phyloP scores from a whole-genome alignment of 148 eudicot species.

The Pouteria glomerata region DNA sequence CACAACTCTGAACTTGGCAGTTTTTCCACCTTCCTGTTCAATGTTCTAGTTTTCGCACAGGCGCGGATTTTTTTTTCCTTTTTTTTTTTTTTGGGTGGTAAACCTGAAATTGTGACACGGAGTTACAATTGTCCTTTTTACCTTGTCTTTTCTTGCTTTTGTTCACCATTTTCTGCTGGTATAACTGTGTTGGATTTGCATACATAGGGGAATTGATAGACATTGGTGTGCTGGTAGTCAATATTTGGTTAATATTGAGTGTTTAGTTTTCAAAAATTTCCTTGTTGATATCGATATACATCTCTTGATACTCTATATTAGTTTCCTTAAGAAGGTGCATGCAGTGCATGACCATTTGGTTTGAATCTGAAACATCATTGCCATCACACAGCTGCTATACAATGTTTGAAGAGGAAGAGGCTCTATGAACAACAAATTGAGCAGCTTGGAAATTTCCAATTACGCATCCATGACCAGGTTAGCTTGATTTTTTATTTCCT shows the following conservation, averaged over 20 bases:
- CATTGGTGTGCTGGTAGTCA: background rate
- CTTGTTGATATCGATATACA: background rate
- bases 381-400: conserved; percentile 36
- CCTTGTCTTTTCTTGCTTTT: background rate
- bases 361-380: conserved; percentile 6
- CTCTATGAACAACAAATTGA: conserved; percentile 45
- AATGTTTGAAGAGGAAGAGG: conserved; percentile 47
- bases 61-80: no score
- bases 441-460: conserved; percentile 48
- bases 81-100: background rate
- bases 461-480: conserved; percentile 55
- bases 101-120: background rate
- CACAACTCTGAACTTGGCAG: no score
- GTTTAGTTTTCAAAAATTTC: background rate
- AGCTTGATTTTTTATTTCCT: conserved; percentile 8
- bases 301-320: background rate
- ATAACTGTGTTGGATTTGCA: no score
- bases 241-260: background rate
- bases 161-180: background rate
- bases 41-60: background rate
- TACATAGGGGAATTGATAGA: background rate
- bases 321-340: background rate
- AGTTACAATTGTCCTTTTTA: background rate
- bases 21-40: background rate
- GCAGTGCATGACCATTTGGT: background rate